Percentiles rank a stretch among this genome's conserved stretches.
Conservation (phyloP, 163 green algal species). For the Chlorella variabilis region DNA sequence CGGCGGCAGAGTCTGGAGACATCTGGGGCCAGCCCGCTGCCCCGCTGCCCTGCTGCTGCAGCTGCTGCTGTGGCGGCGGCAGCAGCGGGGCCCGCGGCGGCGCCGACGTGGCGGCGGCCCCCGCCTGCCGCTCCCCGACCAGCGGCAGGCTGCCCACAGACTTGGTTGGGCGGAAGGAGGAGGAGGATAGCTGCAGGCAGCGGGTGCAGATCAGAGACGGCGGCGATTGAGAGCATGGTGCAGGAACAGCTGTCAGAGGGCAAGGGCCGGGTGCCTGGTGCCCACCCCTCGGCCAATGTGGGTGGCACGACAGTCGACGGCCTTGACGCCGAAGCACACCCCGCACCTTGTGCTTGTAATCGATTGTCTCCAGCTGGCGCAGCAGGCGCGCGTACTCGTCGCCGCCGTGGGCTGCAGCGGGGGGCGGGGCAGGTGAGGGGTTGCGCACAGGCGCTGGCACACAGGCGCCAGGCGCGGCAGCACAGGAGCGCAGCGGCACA, state of each 20-base stretch:
- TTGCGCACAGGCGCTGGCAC: no score
- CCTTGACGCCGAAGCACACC: no score
- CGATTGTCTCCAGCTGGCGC: constrained; percentile 28
- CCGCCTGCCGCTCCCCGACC: background rate
- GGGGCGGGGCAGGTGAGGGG: no score
- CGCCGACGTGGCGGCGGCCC: background rate
- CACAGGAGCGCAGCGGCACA: no score
- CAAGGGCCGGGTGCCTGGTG: no score
- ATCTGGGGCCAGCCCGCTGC: background rate
- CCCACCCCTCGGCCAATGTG: no score
- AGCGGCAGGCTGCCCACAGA: background rate
- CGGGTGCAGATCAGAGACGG: no score
- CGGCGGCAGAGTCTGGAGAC: no score
- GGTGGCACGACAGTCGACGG: no score
- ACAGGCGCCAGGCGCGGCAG: no score
- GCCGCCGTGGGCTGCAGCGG: constrained; percentile 25
- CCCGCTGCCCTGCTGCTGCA: background rate
- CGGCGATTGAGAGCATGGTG: background rate
- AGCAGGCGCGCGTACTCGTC: constrained; percentile 42
- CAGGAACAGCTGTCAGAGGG: no score
- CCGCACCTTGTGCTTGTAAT: constrained; percentile 34
- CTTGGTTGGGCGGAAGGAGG: background rate
- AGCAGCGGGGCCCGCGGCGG: background rate
- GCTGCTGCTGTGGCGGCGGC: background rate
- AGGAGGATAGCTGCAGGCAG: background rate